A percentile compares a stretch with the other conserved stretches of the same genome.
These are phyloP conservation scores for Endocalyx cinctus DNA, from an alignment of 2,329 filamentous ascomycete genomes.

Conservation along the genomic window DNA sequence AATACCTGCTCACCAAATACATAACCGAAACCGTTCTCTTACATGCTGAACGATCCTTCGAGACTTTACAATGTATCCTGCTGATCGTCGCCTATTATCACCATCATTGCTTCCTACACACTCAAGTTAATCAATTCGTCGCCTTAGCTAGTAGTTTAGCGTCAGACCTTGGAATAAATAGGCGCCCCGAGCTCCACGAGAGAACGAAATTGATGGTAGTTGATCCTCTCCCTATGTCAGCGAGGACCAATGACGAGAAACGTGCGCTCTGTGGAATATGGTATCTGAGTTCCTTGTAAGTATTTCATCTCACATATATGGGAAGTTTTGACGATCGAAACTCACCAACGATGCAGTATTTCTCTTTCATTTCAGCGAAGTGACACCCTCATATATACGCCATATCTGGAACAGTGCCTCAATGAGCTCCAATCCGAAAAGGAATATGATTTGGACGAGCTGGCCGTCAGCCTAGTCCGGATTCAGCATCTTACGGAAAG, in stretches of 20 bases:
- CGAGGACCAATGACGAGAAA: slow-evolving; percentile 46
- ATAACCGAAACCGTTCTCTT: slow-evolving; percentile 46
- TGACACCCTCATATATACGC: slow-evolving; percentile 46
- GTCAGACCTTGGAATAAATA: slow-evolving; percentile 43
- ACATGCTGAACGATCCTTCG: slow-evolving; percentile 44
- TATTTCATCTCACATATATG: slow-evolving; percentile 7
- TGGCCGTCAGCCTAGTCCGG: slow-evolving; percentile 42
- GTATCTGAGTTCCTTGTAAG: slow-evolving; percentile 50
- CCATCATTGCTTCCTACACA: slow-evolving; percentile 49
- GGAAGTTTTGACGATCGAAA: neutral
- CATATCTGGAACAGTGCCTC: slow-evolving; percentile 48
- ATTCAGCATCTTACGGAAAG: slow-evolving; percentile 47
- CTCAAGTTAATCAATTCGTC: slow-evolving; percentile 47
- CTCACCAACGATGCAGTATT: slow-evolving; percentile 25
- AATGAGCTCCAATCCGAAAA: slow-evolving; percentile 35
- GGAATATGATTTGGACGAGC: slow-evolving; percentile 43
- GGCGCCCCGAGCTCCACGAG: slow-evolving; percentile 35
- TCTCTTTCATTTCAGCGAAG: slow-evolving; percentile 38
- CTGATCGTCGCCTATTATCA: slow-evolving; percentile 49
- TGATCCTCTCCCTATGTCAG: slow-evolving; percentile 31
- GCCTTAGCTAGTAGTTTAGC: slow-evolving; percentile 43
- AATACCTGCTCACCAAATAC: slow-evolving; percentile 41
- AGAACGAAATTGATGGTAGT: slow-evolving; percentile 38
- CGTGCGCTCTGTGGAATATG: slow-evolving; percentile 49
- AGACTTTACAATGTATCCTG: slow-evolving; percentile 44